A percentile compares a stretch with the other conserved stretches of the same genome.
Conservation (phyloP, 2,329 filamentous ascomycete species). For the Graphilbum fragrans region DNA sequence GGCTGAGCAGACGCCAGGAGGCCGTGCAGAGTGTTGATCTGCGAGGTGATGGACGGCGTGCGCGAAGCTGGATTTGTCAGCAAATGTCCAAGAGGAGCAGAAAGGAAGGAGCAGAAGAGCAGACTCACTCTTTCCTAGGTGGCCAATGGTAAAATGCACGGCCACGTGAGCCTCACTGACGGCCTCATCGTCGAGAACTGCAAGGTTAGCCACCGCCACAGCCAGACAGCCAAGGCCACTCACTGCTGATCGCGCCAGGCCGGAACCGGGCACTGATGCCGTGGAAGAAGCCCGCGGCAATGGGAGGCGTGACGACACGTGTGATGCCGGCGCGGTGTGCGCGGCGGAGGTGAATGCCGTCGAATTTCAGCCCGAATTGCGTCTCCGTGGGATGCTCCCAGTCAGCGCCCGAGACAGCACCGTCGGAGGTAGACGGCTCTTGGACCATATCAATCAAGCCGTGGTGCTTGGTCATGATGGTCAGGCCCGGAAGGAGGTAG, state of each 20-base stretch:
- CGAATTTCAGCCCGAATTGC: conserved; percentile 27
- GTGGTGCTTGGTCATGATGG: conserved; percentile 32
- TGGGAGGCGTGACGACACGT: conserved; percentile 26
- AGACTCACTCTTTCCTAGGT: conserved; percentile 1
- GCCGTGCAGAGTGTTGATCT: neutral
- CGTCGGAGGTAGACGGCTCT: conserved; percentile 33
- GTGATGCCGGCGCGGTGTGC: conserved; percentile 31
- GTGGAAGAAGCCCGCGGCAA: conserved; percentile 17
- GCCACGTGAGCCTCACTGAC: neutral
- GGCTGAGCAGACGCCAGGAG: neutral
- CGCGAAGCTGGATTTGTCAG: neutral
- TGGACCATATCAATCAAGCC: conserved; percentile 37
- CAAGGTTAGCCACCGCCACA: neutral
- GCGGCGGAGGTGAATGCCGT: conserved; percentile 26
- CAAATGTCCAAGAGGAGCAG: neutral
- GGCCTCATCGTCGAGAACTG: conserved; percentile 1
- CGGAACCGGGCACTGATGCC: conserved; percentile 18
- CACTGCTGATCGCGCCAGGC: conserved; percentile 11
- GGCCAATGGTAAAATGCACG: conserved; percentile 2
- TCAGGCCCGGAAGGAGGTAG: conserved; percentile 34
- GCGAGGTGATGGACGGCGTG: conserved; percentile 1
- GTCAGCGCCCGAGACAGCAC: conserved; percentile 18
- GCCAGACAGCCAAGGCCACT: neutral
- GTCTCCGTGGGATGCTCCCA: conserved; percentile 21
- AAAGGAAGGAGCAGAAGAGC: neutral